phyloP scores from a whole-genome alignment of 1,284 basidiomycete genomes.

The Flammula alnicola region DNA sequence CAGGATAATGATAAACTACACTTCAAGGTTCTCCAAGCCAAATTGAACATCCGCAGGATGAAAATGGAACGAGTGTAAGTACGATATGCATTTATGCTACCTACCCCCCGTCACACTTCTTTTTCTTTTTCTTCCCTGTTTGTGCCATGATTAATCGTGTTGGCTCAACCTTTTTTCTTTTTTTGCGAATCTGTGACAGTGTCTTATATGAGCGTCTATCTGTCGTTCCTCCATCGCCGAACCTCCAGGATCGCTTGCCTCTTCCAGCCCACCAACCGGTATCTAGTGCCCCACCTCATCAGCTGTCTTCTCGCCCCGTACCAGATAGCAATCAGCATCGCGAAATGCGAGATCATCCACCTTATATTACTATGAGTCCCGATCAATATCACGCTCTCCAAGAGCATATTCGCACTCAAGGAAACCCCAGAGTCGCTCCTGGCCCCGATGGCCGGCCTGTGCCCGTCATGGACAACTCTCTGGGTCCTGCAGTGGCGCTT shows the following conservation, averaged over 20 bases:
- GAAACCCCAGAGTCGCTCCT: slow-evolving; percentile 46
- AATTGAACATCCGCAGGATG: slow-evolving; percentile 87
- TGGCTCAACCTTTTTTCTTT: slow-evolving; percentile 25
- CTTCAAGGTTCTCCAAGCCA: slow-evolving; percentile 80
- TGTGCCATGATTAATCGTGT: too few species aligned
- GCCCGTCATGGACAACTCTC: slow-evolving; percentile 48
- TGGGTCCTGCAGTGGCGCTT: slow-evolving; percentile 44
- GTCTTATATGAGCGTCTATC: slow-evolving; percentile 79
- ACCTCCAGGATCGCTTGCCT: slow-evolving; percentile 44
- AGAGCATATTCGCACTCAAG: slow-evolving; percentile 42
- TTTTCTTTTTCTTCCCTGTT: slow-evolving; percentile 16
- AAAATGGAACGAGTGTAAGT: slow-evolving; percentile 89
- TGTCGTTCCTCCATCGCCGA: slow-evolving; percentile 58
- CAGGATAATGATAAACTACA: slow-evolving; percentile 90
- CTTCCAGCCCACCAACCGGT: slow-evolving; percentile 40
- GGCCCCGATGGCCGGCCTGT: slow-evolving; percentile 52
- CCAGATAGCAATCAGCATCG: too few species aligned
- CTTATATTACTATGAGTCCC: slow-evolving; percentile 42
- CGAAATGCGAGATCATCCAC: too few species aligned
- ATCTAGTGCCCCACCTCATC: too few species aligned
- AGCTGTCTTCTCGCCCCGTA: too few species aligned
- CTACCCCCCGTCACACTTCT: too few species aligned
- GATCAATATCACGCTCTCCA: slow-evolving; percentile 37
- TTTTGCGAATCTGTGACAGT: slow-evolving; percentile 40
- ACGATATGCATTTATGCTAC: background rate